phyloP scores from a whole-genome alignment of 116 monocot species.

The Zostera marina region DNA sequence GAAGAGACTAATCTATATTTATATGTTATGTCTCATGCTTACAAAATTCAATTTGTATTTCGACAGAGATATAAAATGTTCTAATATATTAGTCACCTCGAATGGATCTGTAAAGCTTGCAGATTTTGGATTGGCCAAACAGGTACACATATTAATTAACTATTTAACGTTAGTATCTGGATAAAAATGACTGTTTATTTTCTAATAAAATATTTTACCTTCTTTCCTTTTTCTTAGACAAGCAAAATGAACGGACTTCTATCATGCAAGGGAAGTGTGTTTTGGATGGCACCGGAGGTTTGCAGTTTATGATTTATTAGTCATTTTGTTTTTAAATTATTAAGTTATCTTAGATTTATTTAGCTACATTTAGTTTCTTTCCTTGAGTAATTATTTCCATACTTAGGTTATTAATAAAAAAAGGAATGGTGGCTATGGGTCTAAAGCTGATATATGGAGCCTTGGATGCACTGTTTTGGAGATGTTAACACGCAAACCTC shows the following conservation, averaged over 20 bases:
- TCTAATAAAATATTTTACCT: not conserved
- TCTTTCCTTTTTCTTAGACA: constrained; percentile 21
- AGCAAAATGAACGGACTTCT: constrained; percentile 43
- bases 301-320: not conserved
- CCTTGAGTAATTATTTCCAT: not conserved
- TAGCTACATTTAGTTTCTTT: not conserved
- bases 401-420: constrained; percentile 52
- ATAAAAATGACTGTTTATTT: not conserved
- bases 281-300: constrained; percentile 94
- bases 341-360: too few species aligned
- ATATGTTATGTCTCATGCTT: not conserved
- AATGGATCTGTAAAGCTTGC: constrained; percentile 92
- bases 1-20: not conserved
- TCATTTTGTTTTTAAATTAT: too few species aligned
- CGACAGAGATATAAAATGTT: constrained; percentile 89
- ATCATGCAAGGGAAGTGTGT: constrained; percentile 87
- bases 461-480: constrained; percentile 82
- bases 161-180: not conserved
- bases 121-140: constrained; percentile 93
- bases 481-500: constrained; percentile 55
- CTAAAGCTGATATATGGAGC: constrained; percentile 82
- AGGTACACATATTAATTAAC: constrained; percentile 24
- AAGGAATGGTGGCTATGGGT: constrained; percentile 33
- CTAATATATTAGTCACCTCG: constrained; percentile 84
- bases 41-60: not conserved